Conservation (phyloP, 1,284 basidiomycete genomes). For the Naganishia sp. region DNA sequence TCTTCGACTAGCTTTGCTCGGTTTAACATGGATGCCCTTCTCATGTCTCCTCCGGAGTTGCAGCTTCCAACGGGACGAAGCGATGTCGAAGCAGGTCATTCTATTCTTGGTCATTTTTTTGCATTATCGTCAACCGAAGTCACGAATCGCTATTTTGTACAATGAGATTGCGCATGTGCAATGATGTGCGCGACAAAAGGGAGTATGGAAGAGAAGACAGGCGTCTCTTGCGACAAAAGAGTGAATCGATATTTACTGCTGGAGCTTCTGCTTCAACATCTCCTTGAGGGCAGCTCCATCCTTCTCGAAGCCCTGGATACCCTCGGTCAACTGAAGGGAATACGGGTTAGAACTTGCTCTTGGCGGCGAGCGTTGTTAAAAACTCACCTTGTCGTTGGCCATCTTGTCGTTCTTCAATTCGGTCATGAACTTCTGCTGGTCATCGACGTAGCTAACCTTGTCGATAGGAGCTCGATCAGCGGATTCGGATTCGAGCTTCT, state of each 20-base stretch:
- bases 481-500: conserved; percentile 72
- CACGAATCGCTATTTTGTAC: conserved; percentile 23
- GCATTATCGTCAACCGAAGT: conserved; percentile 14
- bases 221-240: neutral
- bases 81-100: too few relatives aligned
- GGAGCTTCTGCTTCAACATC: conserved; percentile 76
- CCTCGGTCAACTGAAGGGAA: conserved; percentile 68
- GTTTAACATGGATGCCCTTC: too few relatives aligned
- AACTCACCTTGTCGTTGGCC: conserved; percentile 83
- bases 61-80: too few relatives aligned
- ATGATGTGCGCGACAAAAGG: conserved; percentile 3
- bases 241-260: conserved; percentile 5
- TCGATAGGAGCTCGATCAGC: conserved; percentile 66
- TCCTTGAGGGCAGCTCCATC: conserved; percentile 88
- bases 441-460: conserved; percentile 85
- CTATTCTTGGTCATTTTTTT: neutral
- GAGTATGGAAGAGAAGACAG: neutral
- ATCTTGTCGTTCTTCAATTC: conserved; percentile 83
- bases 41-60: too few relatives aligned
- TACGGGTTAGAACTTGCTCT: neutral
- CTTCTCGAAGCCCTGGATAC: conserved; percentile 95
- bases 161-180: conserved; percentile 7
- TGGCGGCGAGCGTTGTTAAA: too few relatives aligned
- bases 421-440: conserved; percentile 97
- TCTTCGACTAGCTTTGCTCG: too few relatives aligned